These are phyloP conservation scores for Eutrema japonicum DNA, from an alignment of 345 rosid genomes.

Conservation along the genomic window DNA sequence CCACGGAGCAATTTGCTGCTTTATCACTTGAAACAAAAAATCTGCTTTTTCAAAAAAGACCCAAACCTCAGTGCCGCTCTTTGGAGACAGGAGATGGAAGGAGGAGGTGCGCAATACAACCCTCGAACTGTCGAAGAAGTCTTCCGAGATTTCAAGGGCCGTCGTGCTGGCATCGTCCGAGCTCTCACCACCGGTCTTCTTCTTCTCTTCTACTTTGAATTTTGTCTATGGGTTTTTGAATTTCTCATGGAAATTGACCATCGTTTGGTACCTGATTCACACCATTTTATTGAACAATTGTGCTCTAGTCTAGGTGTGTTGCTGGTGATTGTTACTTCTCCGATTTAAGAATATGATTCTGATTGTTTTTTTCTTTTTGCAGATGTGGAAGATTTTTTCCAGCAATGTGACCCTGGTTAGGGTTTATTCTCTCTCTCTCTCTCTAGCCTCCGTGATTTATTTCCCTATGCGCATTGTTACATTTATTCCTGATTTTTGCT, in stretches of 20 bases:
- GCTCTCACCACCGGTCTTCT: slow-evolving; percentile 70
- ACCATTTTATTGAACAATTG: neutral
- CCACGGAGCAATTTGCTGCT: slow-evolving; percentile 26
- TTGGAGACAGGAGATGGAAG: slow-evolving; percentile 32
- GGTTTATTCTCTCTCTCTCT: slow-evolving; percentile 30
- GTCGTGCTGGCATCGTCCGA: slow-evolving; percentile 72
- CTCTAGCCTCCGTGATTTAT: neutral
- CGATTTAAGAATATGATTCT: neutral
- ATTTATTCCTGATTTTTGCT: neutral
- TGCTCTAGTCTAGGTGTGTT: slow-evolving; percentile 2
- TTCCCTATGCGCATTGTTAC: neutral
- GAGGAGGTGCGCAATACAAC: slow-evolving; percentile 55
- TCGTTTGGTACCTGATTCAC: neutral
- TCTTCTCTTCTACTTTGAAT: neutral
- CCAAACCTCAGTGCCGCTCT: slow-evolving; percentile 18
- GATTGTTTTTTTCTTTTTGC: slow-evolving; percentile 35
- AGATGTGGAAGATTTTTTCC: slow-evolving; percentile 72
- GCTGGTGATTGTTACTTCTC: slow-evolving; percentile 8
- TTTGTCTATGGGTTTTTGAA: neutral
- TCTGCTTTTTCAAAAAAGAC: slow-evolving; percentile 1
- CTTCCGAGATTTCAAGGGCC: slow-evolving; percentile 79
- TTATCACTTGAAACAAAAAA: slow-evolving; percentile 16
- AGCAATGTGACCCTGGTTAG: slow-evolving; percentile 89
- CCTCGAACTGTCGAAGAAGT: slow-evolving; percentile 80
- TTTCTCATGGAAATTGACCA: neutral